A percentile compares a stretch with the other conserved stretches of the same genome.
These are phyloP conservation scores for Zopfochytrium polystomum DNA, from an alignment of 371 early-diverging fungal genomes.

Conservation along the genomic window DNA sequence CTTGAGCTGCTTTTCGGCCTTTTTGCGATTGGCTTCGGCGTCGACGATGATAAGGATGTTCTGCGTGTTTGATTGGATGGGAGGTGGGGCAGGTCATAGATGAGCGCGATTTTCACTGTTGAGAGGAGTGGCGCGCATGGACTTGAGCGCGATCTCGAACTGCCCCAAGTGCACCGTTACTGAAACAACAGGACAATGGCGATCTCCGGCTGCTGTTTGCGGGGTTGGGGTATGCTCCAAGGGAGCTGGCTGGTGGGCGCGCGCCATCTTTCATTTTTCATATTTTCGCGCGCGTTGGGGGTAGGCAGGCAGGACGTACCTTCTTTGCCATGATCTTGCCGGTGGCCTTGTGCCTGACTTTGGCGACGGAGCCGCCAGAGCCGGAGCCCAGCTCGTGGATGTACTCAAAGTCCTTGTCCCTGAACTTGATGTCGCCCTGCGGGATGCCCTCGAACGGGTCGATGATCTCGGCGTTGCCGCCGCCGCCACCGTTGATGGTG, in stretches of 20 bases:
- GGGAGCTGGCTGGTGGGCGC: too few relatives aligned
- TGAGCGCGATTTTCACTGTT: too few relatives aligned
- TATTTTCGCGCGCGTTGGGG: neutral
- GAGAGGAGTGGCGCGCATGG: too few relatives aligned
- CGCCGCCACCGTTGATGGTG: constrained; percentile 1
- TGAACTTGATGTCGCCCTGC: constrained; percentile 28
- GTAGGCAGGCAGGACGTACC: constrained; percentile 23
- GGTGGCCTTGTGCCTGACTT: constrained; percentile 72
- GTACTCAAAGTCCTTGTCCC: constrained; percentile 65
- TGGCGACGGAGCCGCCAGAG: constrained; percentile 85
- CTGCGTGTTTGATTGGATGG: too few relatives aligned
- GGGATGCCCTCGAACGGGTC: constrained; percentile 11
- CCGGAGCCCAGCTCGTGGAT: constrained; percentile 85
- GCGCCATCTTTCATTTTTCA: too few relatives aligned
- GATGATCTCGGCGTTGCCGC: neutral
- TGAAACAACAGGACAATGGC: too few relatives aligned
- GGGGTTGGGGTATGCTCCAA: too few relatives aligned
- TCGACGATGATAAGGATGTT: constrained; percentile 22
- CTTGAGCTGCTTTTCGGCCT: constrained; percentile 71
- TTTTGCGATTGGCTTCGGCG: constrained; percentile 22
- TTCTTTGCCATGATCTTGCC: constrained; percentile 86
- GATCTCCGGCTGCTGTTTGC: too few relatives aligned
- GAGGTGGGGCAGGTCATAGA: too few relatives aligned
- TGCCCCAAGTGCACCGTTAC: too few relatives aligned
- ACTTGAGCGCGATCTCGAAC: too few relatives aligned